These are phyloP conservation scores for Eutrema salsugineum DNA, from an alignment of 441 rosid species.

Conservation along the genomic window DNA sequence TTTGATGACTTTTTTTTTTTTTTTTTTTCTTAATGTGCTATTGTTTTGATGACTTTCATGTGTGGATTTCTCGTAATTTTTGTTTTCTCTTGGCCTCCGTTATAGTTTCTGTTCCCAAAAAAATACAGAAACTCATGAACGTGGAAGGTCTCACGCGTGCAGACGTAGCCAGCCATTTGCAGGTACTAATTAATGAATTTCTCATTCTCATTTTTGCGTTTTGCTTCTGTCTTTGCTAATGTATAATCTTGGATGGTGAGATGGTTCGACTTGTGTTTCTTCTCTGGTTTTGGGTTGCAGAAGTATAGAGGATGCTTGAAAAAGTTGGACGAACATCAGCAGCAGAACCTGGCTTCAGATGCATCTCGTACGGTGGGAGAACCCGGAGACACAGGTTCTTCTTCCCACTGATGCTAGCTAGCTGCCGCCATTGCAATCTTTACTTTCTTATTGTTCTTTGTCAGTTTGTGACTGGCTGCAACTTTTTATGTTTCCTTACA, in stretches of 20 bases:
- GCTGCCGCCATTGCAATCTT: background rate
- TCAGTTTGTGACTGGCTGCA: background rate
- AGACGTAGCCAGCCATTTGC: slow-evolving; percentile 97
- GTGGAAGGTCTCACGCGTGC: slow-evolving; percentile 88
- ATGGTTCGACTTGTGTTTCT: background rate
- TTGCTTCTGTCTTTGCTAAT: background rate
- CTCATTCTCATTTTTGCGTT: background rate
- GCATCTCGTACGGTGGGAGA: background rate
- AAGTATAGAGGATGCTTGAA: background rate
- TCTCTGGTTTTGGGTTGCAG: background rate
- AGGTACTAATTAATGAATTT: slow-evolving; percentile 37
- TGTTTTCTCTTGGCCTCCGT: background rate
- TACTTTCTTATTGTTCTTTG: background rate
- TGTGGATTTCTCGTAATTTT: background rate
- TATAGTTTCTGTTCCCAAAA: slow-evolving; percentile 94
- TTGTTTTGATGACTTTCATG: too few species aligned
- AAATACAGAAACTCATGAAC: slow-evolving; percentile 89
- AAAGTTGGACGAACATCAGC: background rate
- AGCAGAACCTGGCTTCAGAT: background rate
- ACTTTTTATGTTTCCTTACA: too few species aligned
- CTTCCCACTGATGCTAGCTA: background rate
- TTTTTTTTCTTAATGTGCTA: too few species aligned
- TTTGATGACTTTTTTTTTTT: too few species aligned
- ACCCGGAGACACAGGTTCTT: background rate
- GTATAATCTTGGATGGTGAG: background rate